A percentile compares a stretch with the other conserved stretches of the same genome.
phyloP scores from a whole-genome alignment of 805 yeast genomes.

The Saccharomycopsis selenospora region DNA sequence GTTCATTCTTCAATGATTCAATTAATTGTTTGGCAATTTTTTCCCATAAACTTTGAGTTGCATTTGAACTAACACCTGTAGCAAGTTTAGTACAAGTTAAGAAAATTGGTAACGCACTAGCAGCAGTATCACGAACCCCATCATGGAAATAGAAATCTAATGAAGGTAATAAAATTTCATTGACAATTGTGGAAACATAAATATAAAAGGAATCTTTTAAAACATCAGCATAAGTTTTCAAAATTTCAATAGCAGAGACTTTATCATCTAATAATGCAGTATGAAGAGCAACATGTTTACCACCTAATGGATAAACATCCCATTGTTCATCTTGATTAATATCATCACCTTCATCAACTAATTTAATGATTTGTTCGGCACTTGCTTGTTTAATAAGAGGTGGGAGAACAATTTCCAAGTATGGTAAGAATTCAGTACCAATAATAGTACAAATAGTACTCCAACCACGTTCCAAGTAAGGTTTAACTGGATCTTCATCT shows the following conservation, averaged over 20 bases:
- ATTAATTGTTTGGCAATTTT: conserved; percentile 61
- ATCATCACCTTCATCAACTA: conserved; percentile 76
- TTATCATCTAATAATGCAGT: conserved; percentile 93
- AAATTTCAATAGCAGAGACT: conserved; percentile 82
- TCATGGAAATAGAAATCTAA: conserved; percentile 87
- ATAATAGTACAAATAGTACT: conserved; percentile 82
- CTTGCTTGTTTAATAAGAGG: conserved; percentile 82
- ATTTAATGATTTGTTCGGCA: conserved; percentile 80
- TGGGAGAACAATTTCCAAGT: conserved; percentile 77
- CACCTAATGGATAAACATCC: conserved; percentile 88
- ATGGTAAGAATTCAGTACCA: conserved; percentile 81
- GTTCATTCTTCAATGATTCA: conserved; percentile 64
- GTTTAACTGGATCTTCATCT: conserved; percentile 82
- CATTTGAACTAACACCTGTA: conserved; percentile 47
- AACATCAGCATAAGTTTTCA: conserved; percentile 77
- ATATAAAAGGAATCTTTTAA: conserved; percentile 77
- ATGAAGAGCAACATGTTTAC: conserved; percentile 90
- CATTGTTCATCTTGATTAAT: conserved; percentile 82
- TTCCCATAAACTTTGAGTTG: conserved; percentile 64
- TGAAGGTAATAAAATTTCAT: conserved; percentile 79
- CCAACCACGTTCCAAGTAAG: conserved; percentile 93
- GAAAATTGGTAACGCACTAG: conserved; percentile 73
- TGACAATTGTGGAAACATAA: conserved; percentile 70
- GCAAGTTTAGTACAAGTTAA: conserved; percentile 52
- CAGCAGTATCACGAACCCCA: conserved; percentile 89